Percentiles rank a stretch among this genome's conserved stretches.
Evolutionary conservation across 768 basidiomycete species (phyloP).

Genomic region (Termitomyces sp.): DNA sequence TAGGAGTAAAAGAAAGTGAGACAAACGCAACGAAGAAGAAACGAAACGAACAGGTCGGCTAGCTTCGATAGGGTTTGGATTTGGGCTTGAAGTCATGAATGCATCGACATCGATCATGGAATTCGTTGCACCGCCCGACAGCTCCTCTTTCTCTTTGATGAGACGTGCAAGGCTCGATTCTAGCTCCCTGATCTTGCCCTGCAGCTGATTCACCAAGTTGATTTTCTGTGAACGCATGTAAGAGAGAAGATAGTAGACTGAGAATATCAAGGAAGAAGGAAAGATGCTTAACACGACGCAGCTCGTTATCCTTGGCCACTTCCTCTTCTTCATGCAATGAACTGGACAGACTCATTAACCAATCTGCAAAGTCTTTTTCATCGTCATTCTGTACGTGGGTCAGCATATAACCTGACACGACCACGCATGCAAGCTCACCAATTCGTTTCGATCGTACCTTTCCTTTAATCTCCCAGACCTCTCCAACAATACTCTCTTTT

Average conservation of each 20-base stretch:
- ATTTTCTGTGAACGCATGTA: conserved; percentile 21
- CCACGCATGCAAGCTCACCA: conserved; percentile 29
- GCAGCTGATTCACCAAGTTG: conserved; percentile 36
- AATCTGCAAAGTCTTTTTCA: neutral
- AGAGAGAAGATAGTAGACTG: neutral
- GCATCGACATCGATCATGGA: conserved; percentile 37
- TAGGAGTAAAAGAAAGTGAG: neutral
- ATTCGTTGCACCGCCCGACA: conserved; percentile 19
- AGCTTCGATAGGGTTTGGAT: neutral
- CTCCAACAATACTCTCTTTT: conserved; percentile 22
- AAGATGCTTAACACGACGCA: conserved; percentile 39
- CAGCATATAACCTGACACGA: neutral
- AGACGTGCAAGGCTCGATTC: conserved; percentile 42
- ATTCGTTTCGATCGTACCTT: conserved; percentile 22
- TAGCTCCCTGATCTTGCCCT: conserved; percentile 38
- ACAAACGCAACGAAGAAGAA: neutral
- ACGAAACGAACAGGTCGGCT: neutral
- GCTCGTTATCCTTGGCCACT: conserved; percentile 28
- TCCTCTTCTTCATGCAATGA: conserved; percentile 22
- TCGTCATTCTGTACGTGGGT: neutral
- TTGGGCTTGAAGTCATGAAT: conserved; percentile 34
- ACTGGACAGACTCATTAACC: conserved; percentile 27
- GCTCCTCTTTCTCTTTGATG: conserved; percentile 31
- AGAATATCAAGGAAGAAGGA: neutral
- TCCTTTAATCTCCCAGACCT: conserved; percentile 14